Percentiles rank a stretch among this genome's conserved stretches.
Conservation (phyloP, 768 basidiomycete genomes). For the Scleroderma citrinum region DNA sequence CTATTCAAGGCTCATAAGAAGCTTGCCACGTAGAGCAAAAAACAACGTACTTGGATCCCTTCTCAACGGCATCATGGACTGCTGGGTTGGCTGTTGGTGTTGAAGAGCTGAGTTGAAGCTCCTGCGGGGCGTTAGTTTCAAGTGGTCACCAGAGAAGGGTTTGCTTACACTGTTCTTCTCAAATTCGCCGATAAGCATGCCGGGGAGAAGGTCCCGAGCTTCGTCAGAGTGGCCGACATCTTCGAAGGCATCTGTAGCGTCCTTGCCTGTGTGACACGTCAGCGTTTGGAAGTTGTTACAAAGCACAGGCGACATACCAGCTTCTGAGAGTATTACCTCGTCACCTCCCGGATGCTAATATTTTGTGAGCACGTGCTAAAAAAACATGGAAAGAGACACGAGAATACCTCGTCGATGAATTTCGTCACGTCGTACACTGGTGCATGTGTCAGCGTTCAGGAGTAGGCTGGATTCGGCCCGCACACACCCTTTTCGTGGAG, state of each 20-base stretch:
- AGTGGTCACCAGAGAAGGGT: conserved; percentile 4
- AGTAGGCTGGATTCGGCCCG: not conserved
- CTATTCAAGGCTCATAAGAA: conserved; percentile 29
- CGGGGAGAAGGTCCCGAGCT: conserved; percentile 78
- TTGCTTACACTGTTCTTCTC: conserved; percentile 59
- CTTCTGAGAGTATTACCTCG: conserved; percentile 93
- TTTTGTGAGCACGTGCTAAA: not conserved
- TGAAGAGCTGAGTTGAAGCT: conserved; percentile 47
- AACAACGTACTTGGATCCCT: conserved; percentile 57
- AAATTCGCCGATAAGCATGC: conserved; percentile 78
- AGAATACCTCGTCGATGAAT: conserved; percentile 86
- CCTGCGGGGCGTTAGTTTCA: conserved; percentile 29
- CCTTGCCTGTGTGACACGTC: conserved; percentile 54
- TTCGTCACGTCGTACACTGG: conserved; percentile 89
- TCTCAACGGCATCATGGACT: conserved; percentile 46
- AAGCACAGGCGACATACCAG: conserved; percentile 50
- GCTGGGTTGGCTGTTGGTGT: conserved; percentile 39
- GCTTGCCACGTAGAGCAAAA: conserved; percentile 3
- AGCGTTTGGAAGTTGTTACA: conserved; percentile 1
- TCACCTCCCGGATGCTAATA: conserved; percentile 92
- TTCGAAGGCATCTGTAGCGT: conserved; percentile 98
- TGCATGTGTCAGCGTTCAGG: conserved; percentile 2
- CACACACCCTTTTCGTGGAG: conserved; percentile 75
- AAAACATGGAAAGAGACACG: not conserved
- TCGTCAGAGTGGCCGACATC: conserved; percentile 99